Percentiles rank a stretch among this genome's conserved stretches.
Evolutionary conservation across 2,329 filamentous ascomycete species (phyloP).

Genomic region (Aspergillus hortae): DNA sequence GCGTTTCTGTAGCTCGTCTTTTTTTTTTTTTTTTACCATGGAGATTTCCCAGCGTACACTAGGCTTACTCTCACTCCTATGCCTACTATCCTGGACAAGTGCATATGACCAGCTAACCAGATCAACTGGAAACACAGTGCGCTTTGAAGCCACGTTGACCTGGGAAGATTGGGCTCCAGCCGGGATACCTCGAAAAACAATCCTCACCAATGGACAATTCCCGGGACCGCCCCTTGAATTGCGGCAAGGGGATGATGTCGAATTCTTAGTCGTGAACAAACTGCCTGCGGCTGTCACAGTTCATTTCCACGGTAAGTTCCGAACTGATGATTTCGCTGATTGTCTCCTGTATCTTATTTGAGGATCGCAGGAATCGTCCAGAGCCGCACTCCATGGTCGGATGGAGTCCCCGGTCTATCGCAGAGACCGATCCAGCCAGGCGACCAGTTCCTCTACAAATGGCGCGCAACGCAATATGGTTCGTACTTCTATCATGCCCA

Average conservation of each 20-base stretch:
- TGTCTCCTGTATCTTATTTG: background rate
- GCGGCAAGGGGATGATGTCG: constrained; percentile 24
- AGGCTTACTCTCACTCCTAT: constrained; percentile 9
- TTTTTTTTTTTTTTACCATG: background rate
- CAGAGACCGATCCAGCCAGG: constrained; percentile 52
- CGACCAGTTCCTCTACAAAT: constrained; percentile 49
- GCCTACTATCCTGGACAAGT: constrained; percentile 5
- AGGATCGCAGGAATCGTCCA: constrained; percentile 41
- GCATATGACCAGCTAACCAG: constrained; percentile 2
- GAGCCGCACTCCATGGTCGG: constrained; percentile 53
- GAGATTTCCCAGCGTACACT: background rate
- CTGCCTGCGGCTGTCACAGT: constrained; percentile 22
- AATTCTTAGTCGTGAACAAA: constrained; percentile 26
- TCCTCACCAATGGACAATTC: constrained; percentile 26
- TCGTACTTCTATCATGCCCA: constrained; percentile 61
- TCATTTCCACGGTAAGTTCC: constrained; percentile 29
- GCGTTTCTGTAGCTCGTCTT: background rate
- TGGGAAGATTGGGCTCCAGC: constrained; percentile 27
- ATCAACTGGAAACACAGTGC: constrained; percentile 12
- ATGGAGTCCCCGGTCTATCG: constrained; percentile 55
- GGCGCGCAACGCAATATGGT: constrained; percentile 53
- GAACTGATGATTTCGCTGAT: background rate
- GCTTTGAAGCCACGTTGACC: constrained; percentile 30
- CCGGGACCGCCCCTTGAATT: constrained; percentile 25
- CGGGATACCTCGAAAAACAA: constrained; percentile 25